These are phyloP conservation scores for Graphilbum ipis-grandicollis DNA, from an alignment of 2,329 filamentous ascomycete genomes.

Conservation along the genomic window DNA sequence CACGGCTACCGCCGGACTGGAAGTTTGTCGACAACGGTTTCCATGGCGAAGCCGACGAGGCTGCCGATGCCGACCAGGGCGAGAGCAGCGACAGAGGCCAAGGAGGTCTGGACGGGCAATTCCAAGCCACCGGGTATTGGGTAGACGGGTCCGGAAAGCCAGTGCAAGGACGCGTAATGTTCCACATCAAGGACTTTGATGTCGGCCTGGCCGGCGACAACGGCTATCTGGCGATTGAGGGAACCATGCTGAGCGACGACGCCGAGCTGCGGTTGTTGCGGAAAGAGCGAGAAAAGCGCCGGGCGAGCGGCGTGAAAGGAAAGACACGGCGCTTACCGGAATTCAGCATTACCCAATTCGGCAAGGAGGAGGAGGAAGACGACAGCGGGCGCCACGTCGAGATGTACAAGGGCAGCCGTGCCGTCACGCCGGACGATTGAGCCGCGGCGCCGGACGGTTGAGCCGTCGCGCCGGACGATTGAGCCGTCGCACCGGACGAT, in stretches of 20 bases:
- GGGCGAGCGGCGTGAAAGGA: constrained; percentile 14
- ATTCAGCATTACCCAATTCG: constrained; percentile 40
- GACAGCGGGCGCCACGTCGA: constrained; percentile 16
- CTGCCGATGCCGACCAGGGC: constrained; percentile 3
- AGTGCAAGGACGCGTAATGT: constrained; percentile 53
- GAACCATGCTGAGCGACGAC: constrained; percentile 59
- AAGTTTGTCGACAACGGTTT: constrained; percentile 43
- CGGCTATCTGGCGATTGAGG: constrained; percentile 72
- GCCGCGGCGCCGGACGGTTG: constrained; percentile 6
- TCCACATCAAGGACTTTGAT: constrained; percentile 74
- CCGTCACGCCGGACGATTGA: constrained; percentile 12
- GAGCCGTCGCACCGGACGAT: constrained; percentile 2
- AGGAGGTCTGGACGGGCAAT: constrained; percentile 13
- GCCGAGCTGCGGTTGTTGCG: constrained; percentile 45
- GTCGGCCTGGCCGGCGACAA: constrained; percentile 57
- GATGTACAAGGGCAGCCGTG: constrained; percentile 17
- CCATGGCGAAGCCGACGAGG: constrained; percentile 12
- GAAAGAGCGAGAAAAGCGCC: constrained; percentile 28
- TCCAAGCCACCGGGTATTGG: constrained; percentile 54
- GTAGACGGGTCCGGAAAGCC: constrained; percentile 51
- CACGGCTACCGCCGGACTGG: constrained; percentile 62
- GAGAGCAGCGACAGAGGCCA: constrained; percentile 12
- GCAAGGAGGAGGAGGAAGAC: constrained; percentile 27
- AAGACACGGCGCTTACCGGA: constrained; percentile 23
- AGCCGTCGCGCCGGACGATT: constrained; percentile 12